Evolutionary conservation across 306 rosid species (phyloP).

Genomic region (Malus fusca): DNA sequence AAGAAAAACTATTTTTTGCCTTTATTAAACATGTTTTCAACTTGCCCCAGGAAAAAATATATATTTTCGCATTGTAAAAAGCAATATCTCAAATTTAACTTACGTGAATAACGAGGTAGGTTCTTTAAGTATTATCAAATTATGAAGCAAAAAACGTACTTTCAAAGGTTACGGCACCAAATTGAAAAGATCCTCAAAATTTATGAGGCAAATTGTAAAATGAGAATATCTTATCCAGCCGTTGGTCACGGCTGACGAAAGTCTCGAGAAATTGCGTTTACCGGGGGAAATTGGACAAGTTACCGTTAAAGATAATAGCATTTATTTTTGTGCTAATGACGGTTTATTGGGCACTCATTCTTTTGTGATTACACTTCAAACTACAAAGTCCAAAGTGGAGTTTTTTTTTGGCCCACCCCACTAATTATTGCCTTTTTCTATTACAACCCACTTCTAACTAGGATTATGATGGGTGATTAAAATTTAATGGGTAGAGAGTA

Average conservation of each 20-base stretch:
- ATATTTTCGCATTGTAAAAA: background rate
- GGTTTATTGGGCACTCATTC: background rate
- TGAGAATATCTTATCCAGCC: background rate
- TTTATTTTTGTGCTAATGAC: conserved; percentile 7
- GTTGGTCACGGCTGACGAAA: background rate
- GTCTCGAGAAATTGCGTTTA: background rate
- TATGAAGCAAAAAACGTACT: background rate
- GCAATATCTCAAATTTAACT: too few relatives aligned
- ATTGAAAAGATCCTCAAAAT: background rate
- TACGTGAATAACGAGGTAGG: too few relatives aligned
- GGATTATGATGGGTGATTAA: background rate
- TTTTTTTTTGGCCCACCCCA: background rate
- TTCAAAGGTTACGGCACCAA: background rate
- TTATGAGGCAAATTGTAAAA: background rate
- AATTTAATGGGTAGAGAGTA: too few relatives aligned
- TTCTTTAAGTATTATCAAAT: too few relatives aligned
- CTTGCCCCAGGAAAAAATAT: too few relatives aligned
- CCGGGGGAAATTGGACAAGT: background rate
- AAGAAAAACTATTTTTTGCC: too few relatives aligned
- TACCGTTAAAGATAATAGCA: background rate
- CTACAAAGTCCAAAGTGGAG: background rate
- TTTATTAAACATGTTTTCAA: too few relatives aligned
- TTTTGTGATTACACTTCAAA: background rate
- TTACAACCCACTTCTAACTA: background rate
- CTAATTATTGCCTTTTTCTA: background rate